phyloP scores from a whole-genome alignment of 257 asterid species.

The Solanum appendiculatum region DNA sequence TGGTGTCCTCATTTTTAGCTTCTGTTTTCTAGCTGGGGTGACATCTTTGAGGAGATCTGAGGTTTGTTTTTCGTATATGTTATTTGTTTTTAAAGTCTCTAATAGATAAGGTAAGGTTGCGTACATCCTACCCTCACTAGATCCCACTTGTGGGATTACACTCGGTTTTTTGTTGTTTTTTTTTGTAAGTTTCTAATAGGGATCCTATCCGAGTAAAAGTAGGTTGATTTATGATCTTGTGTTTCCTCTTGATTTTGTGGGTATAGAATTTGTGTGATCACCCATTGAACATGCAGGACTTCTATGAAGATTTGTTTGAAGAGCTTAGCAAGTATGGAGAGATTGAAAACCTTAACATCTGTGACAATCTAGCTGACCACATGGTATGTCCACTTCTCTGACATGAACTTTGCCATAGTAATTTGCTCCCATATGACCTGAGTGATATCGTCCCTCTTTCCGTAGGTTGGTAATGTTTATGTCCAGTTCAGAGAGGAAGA shows the following conservation, averaged over 20 bases:
- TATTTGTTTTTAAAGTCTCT: background rate
- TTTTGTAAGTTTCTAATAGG: background rate
- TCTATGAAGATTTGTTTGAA: constrained; percentile 76
- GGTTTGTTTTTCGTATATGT: background rate
- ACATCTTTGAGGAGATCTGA: background rate
- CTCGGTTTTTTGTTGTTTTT: background rate
- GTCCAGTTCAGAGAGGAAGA: constrained; percentile 86
- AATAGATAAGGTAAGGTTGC: background rate
- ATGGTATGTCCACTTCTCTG: constrained; percentile 28
- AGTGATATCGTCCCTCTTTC: background rate
- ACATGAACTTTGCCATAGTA: background rate
- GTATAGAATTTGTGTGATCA: background rate
- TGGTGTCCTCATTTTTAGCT: background rate
- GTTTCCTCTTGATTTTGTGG: background rate
- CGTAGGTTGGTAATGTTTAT: constrained; percentile 64
- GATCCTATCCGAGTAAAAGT: background rate
- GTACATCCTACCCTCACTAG: background rate
- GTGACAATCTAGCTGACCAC: constrained; percentile 89
- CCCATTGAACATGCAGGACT: constrained; percentile 32
- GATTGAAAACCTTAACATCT: constrained; percentile 72
- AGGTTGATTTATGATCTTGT: background rate
- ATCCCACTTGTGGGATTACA: background rate
- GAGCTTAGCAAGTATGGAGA: constrained; percentile 93
- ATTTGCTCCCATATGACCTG: background rate
- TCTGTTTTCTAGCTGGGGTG: background rate